Evolutionary conservation across 805 yeast species (phyloP).

Genomic region (Saturnispora diversa): DNA sequence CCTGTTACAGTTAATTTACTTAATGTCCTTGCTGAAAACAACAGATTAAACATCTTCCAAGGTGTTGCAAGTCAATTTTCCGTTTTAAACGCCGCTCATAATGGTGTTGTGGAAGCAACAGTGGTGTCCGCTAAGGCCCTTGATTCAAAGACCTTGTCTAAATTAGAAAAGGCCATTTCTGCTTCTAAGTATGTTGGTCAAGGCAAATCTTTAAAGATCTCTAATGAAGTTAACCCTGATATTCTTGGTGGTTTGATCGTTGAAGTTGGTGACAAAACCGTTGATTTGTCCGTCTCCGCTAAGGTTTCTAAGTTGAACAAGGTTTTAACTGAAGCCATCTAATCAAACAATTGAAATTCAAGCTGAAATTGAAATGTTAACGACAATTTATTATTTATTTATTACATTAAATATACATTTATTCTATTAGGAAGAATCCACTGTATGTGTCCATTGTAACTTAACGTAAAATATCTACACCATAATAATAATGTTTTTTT

Average conservation of each 20-base stretch:
- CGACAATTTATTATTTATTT: conserved; percentile 1
- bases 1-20: conserved; percentile 72
- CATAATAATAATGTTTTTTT: no score
- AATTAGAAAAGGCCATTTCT: conserved; percentile 70
- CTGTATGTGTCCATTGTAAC: no score
- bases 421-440: no score
- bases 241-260: conserved; percentile 94
- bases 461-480: no score
- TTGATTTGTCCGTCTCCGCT: conserved; percentile 80
- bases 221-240: conserved; percentile 79
- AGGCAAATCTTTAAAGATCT: conserved; percentile 77
- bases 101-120: conserved; percentile 87
- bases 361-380: no score
- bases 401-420: conserved; percentile 3
- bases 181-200: conserved; percentile 75
- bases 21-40: conserved; percentile 83
- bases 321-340: conserved; percentile 78
- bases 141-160: conserved; percentile 70
- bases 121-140: conserved; percentile 82
- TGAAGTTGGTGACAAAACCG: conserved; percentile 94
- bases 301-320: conserved; percentile 86
- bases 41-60: conserved; percentile 70
- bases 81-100: conserved; percentile 76
- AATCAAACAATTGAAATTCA: no score
- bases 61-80: conserved; percentile 63